Percentiles rank a stretch among this genome's conserved stretches.
phyloP scores from a whole-genome alignment of 169 alveolate genomes.

The Babesia ovis region DNA sequence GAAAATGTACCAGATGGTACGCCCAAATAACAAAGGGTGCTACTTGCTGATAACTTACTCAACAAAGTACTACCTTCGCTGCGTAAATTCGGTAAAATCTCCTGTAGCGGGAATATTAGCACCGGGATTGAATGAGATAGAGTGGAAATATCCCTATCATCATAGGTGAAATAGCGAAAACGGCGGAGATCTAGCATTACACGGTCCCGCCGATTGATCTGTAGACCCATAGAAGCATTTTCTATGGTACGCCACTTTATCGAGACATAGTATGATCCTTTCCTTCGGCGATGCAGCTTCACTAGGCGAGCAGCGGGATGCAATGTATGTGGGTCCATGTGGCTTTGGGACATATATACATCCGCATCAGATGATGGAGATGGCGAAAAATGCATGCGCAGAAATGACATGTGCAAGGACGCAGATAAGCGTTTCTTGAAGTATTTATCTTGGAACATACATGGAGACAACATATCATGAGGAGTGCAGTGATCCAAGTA shows the following conservation, averaged over 20 bases:
- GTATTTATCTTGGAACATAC: conserved; percentile 52
- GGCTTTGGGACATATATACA: neutral
- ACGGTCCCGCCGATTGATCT: neutral
- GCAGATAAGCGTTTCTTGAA: conserved; percentile 20
- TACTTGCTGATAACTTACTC: neutral
- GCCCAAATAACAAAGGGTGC: conserved; percentile 47
- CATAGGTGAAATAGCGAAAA: neutral
- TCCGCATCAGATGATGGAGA: conserved; percentile 1
- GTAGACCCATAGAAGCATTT: neutral
- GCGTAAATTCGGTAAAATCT: neutral
- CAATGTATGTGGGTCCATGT: neutral
- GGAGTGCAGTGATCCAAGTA: conserved; percentile 29
- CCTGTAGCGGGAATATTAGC: conserved; percentile 25
- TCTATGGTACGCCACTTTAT: neutral
- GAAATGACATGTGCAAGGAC: conserved; percentile 37
- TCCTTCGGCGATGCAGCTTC: neutral
- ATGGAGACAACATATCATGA: conserved; percentile 32
- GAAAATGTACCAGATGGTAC: conserved; percentile 63
- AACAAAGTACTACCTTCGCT: conserved; percentile 15
- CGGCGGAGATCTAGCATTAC: neutral
- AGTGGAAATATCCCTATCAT: neutral
- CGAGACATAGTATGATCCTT: neutral
- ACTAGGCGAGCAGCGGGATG: neutral
- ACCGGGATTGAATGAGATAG: conserved; percentile 13
- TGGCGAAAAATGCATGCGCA: conserved; percentile 25